A percentile compares a stretch with the other conserved stretches of the same genome.
These are phyloP conservation scores for Cenchrus purpureus DNA, from an alignment of 176 grass and related monocot species.

Conservation along the genomic window DNA sequence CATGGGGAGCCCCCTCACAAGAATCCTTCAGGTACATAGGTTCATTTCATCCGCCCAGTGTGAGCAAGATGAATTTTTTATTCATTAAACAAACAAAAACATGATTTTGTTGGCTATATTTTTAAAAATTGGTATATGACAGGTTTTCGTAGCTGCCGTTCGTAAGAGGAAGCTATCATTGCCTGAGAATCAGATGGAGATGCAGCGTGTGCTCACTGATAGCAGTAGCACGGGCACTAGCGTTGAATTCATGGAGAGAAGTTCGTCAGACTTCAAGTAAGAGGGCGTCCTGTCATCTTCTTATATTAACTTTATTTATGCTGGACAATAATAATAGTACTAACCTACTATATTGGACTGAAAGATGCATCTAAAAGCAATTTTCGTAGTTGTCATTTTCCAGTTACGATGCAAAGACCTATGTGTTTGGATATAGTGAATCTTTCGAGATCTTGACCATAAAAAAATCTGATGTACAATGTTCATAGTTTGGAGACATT, in stretches of 20 bases:
- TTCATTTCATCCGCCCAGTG: neutral
- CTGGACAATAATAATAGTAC: neutral
- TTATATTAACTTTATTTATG: neutral
- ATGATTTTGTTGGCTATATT: neutral
- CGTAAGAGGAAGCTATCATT: constrained; percentile 38
- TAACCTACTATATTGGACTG: neutral
- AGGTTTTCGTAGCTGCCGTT: constrained; percentile 52
- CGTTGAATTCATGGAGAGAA: constrained; percentile 9
- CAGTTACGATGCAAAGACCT: neutral
- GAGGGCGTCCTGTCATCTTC: neutral
- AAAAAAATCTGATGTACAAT: no score
- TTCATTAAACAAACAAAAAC: neutral
- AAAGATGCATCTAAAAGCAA: neutral
- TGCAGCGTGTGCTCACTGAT: constrained; percentile 11
- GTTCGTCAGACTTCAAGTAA: constrained; percentile 34
- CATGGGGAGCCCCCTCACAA: constrained; percentile 66
- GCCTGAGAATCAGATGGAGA: constrained; percentile 26
- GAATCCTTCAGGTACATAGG: constrained; percentile 52
- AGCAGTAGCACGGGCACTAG: neutral
- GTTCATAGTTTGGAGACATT: no score
- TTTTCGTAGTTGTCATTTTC: neutral
- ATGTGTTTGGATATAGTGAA: no score
- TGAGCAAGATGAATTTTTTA: neutral
- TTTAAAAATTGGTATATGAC: neutral
- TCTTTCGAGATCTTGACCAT: no score